Evolutionary conservation across 2,329 filamentous ascomycete genomes (phyloP), one percentile per base, ranked within the genome.

Genomic region (Penicillium sclerotigenum): DNA sequence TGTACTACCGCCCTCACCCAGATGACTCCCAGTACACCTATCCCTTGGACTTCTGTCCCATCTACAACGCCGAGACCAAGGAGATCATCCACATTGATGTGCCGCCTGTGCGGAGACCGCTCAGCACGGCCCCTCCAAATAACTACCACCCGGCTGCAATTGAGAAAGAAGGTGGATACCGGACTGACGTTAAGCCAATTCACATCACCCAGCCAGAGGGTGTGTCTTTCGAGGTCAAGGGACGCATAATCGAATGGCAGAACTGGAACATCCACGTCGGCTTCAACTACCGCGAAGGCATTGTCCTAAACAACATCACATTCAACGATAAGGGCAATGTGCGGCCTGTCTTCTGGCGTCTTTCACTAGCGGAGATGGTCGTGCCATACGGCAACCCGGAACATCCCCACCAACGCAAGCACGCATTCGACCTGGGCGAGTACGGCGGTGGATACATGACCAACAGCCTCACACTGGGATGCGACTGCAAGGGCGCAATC

Each of bases 231-330:
- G 85, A 81, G 20, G 78, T 96, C 62, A 82, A 87, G 3, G 90
- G 90, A 1, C 79, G 90, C 11, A 83, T 84, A 43, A 81, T 96
- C 48, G 84, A 86, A 62, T 96, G 92, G 92, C 91, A 96, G 73
- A 96, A 95, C 70, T 97, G 91, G 89, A 93, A 84, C 66, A 84
- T 96, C 62, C 92, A 96, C 72, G 84, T 97, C 57, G 92, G 92
- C 24, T 97, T 96, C 83, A 96, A 96, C 80, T 94, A 96, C 77
- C 84, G 90, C 26, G 92, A 97, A 75, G 92, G 92, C 22, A 88
- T 96, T 64, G 89, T 96, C 2, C 80, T 97, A 7, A 94, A 89
- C 74, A 91, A 96, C 76, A 91, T 96, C 70, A 89, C 87, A 3
- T 96, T 88, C 76, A 92, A 91, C 65, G 92, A 97, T 75, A 89